phyloP scores from a whole-genome alignment of 2,329 filamentous ascomycete species.

The Colletotrichum spaethianum region DNA sequence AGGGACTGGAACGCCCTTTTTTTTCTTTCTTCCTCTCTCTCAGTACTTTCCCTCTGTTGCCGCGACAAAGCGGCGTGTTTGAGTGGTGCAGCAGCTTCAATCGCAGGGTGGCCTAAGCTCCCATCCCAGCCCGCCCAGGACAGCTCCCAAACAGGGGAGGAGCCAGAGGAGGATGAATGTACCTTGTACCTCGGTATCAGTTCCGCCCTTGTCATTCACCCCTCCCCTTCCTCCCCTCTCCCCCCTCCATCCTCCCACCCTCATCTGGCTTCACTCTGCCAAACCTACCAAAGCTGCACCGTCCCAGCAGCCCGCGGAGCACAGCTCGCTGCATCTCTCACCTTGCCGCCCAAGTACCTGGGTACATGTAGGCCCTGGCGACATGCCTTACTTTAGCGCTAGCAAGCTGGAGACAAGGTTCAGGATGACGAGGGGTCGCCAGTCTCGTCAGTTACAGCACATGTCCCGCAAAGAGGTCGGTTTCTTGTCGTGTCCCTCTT shows the following conservation, averaged over 20 bases:
- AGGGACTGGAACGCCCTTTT: background rate
- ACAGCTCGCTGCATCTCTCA: conserved; percentile 15
- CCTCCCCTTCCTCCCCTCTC: conserved; percentile 16
- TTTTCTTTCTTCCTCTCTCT: background rate
- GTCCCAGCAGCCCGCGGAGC: conserved; percentile 4
- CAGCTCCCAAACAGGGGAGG: conserved; percentile 11
- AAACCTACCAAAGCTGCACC: background rate
- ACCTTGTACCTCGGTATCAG: conserved; percentile 17
- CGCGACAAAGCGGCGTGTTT: conserved; percentile 39
- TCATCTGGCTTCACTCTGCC: background rate
- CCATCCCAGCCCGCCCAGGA: conserved; percentile 20
- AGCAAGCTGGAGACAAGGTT: conserved; percentile 40
- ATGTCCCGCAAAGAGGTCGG: conserved; percentile 2
- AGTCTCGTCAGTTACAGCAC: conserved; percentile 20
- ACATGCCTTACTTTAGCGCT: conserved; percentile 27
- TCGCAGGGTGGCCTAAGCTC: conserved; percentile 37
- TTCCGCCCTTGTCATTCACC: conserved; percentile 4
- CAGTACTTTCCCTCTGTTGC: background rate
- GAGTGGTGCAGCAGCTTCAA: conserved; percentile 25
- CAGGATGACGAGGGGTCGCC: conserved; percentile 36
- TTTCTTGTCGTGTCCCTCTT: conserved; percentile 1
- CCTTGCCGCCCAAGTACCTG: conserved; percentile 14
- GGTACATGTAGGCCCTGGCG: conserved; percentile 14
- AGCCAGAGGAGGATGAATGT: background rate
- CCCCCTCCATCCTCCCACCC: background rate